Evolutionary conservation across 2,329 filamentous ascomycete genomes (phyloP).

Genomic region (Ceratocystis papillata): DNA sequence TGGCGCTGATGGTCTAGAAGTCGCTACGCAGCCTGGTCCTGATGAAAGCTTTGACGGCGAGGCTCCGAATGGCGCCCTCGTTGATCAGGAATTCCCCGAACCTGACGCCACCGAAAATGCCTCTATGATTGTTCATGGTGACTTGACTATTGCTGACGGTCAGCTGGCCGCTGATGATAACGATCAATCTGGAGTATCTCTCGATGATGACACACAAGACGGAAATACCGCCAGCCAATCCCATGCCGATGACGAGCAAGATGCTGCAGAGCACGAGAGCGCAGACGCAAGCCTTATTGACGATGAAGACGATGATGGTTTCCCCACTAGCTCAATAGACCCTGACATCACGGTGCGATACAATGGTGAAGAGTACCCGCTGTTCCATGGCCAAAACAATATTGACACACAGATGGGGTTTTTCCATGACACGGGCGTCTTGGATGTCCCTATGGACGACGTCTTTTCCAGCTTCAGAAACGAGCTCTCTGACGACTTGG

Average conservation of each 20-base stretch:
- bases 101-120: slow-evolving; percentile 24
- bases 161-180: slow-evolving; percentile 21
- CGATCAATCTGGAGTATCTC: slow-evolving; percentile 24
- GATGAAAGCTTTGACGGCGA: slow-evolving; percentile 26
- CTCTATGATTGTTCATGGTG: slow-evolving; percentile 13
- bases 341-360: slow-evolving; percentile 37
- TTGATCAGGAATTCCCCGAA: slow-evolving; percentile 30
- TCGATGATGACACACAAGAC: slow-evolving; percentile 16
- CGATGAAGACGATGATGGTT: slow-evolving; percentile 25
- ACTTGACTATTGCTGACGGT: slow-evolving; percentile 13
- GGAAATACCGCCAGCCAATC: slow-evolving; percentile 26
- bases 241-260: slow-evolving; percentile 26
- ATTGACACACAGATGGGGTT: slow-evolving; percentile 34
- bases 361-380: slow-evolving; percentile 36
- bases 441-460: slow-evolving; percentile 37
- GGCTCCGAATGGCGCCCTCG: slow-evolving; percentile 25
- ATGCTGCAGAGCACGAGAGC: slow-evolving; percentile 22
- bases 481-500: slow-evolving; percentile 39
- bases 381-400: slow-evolving; percentile 31
- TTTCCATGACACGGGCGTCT: slow-evolving; percentile 35
- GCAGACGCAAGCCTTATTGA: slow-evolving; percentile 24
- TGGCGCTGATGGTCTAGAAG: neutral
- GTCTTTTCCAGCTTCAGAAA: slow-evolving; percentile 38
- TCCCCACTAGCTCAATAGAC: slow-evolving; percentile 20
- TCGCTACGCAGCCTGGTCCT: slow-evolving; percentile 25